These are phyloP conservation scores for Rhodotorula sp. DNA, from an alignment of 1,284 basidiomycete species.

Conservation along the genomic window DNA sequence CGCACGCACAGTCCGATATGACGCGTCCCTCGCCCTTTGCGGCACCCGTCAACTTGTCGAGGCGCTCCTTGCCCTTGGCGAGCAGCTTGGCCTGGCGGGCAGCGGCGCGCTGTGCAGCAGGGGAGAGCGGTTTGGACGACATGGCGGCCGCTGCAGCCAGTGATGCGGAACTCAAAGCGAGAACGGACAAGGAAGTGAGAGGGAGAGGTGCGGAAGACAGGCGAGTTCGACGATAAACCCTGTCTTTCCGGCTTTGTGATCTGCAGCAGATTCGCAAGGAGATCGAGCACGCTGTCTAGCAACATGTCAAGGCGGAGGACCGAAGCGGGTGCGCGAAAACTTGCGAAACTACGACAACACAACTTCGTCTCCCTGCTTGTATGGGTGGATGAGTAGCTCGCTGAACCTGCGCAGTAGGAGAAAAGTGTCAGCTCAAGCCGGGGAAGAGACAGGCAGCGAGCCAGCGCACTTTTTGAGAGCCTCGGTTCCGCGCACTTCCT, in stretches of 20 bases:
- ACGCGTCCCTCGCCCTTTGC: conserved; percentile 41
- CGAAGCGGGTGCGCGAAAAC: too few species aligned
- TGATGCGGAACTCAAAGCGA: neutral
- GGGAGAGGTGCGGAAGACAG: too few species aligned
- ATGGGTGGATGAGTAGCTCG: conserved; percentile 44
- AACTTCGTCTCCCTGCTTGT: conserved; percentile 14
- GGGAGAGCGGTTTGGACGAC: conserved; percentile 14
- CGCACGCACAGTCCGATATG: conserved; percentile 25
- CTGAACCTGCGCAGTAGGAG: conserved; percentile 39
- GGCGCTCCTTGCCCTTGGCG: conserved; percentile 42
- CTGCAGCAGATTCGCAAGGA: too few species aligned
- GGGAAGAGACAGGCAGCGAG: neutral
- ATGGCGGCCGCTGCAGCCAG: neutral
- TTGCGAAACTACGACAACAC: neutral
- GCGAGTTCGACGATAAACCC: neutral
- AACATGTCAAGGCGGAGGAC: too few species aligned
- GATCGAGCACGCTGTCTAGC: neutral
- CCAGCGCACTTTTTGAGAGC: conserved; percentile 70
- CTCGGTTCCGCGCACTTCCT: conserved; percentile 92
- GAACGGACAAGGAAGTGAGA: neutral
- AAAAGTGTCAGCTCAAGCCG: neutral
- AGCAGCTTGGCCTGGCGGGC: conserved; percentile 43
- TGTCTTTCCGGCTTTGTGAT: too few species aligned
- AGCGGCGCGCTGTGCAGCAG: conserved; percentile 33
- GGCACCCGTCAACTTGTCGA: conserved; percentile 44